These are phyloP conservation scores for Starmera quercuum DNA, from an alignment of 805 yeast genomes.

Conservation along the genomic window DNA sequence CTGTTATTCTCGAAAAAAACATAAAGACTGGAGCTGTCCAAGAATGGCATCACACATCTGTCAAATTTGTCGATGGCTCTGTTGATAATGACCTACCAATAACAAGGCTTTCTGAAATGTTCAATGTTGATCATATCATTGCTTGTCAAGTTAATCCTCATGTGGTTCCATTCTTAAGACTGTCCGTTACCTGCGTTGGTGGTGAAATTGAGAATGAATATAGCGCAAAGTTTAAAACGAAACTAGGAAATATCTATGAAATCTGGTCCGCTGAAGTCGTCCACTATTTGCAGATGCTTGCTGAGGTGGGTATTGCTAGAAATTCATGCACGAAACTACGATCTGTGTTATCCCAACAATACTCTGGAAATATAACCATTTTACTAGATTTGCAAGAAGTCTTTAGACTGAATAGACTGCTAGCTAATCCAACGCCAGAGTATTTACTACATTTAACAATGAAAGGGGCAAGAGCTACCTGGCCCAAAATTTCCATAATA, in stretches of 20 bases:
- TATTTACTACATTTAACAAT: slow-evolving; percentile 61
- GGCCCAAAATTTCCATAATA: slow-evolving; percentile 86
- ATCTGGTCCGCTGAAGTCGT: slow-evolving; percentile 62
- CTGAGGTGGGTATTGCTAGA: slow-evolving; percentile 71
- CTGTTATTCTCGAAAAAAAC: slow-evolving; percentile 78
- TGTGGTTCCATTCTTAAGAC: slow-evolving; percentile 76
- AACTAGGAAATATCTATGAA: slow-evolving; percentile 47
- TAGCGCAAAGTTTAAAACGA: slow-evolving; percentile 45
- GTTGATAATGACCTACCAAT: slow-evolving; percentile 93
- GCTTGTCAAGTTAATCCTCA: slow-evolving; percentile 98
- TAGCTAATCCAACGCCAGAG: slow-evolving; percentile 77
- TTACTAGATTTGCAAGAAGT: slow-evolving; percentile 62
- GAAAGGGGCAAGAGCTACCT: slow-evolving; percentile 86
- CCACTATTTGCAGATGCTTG: slow-evolving; percentile 65
- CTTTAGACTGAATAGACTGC: slow-evolving; percentile 50
- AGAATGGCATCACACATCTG: slow-evolving; percentile 75
- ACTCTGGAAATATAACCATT: slow-evolving; percentile 91
- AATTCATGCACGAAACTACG: slow-evolving; percentile 66
- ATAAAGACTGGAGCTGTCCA: slow-evolving; percentile 61
- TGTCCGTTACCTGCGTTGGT: slow-evolving; percentile 61
- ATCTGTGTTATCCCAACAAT: slow-evolving; percentile 75
- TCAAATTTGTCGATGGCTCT: slow-evolving; percentile 90
- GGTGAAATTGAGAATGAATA: slow-evolving; percentile 59
- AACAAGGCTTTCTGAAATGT: slow-evolving; percentile 87
- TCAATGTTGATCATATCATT: slow-evolving; percentile 93